Evolutionary conservation across 495 filamentous ascomycete species (phyloP).

Genomic region (Bacidia rubella): DNA sequence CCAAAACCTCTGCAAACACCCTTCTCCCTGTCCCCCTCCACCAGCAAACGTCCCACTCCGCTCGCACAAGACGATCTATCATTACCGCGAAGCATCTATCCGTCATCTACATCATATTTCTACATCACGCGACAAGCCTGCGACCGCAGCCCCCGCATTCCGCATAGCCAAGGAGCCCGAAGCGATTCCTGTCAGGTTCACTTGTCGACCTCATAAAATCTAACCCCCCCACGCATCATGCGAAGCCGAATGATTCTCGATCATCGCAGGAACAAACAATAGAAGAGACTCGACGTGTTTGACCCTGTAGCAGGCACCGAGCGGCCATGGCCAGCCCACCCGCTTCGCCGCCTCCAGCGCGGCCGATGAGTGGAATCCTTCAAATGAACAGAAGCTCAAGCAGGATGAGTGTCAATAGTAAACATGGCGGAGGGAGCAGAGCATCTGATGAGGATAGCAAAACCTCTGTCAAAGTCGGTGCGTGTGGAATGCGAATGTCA

Average conservation of each 20-base stretch:
- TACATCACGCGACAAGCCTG: neutral
- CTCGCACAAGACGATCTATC: neutral
- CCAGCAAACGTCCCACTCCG: neutral
- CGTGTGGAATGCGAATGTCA: slow-evolving; percentile 28
- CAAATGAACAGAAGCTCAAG: slow-evolving; percentile 71
- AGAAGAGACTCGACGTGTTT: neutral
- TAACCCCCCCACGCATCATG: neutral
- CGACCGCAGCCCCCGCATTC: neutral
- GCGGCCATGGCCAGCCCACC: slow-evolving; percentile 40
- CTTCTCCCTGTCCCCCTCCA: neutral
- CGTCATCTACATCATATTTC: neutral
- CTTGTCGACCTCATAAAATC: neutral
- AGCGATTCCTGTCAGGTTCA: neutral
- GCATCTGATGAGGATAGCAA: slow-evolving; percentile 87
- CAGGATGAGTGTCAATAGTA: slow-evolving; percentile 80
- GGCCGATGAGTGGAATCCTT: slow-evolving; percentile 80
- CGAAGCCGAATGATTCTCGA: neutral
- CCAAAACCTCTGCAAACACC: neutral
- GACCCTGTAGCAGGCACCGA: neutral
- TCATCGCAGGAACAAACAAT: neutral
- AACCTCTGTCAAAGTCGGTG: slow-evolving; percentile 99
- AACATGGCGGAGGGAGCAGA: slow-evolving; percentile 64
- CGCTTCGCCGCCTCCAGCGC: slow-evolving; percentile 42
- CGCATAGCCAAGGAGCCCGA: neutral
- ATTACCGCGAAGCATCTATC: neutral